A percentile compares a stretch with the other conserved stretches of the same genome.
Conservation (phyloP, 2,329 filamentous ascomycete species). For the Daldinia sp. region DNA sequence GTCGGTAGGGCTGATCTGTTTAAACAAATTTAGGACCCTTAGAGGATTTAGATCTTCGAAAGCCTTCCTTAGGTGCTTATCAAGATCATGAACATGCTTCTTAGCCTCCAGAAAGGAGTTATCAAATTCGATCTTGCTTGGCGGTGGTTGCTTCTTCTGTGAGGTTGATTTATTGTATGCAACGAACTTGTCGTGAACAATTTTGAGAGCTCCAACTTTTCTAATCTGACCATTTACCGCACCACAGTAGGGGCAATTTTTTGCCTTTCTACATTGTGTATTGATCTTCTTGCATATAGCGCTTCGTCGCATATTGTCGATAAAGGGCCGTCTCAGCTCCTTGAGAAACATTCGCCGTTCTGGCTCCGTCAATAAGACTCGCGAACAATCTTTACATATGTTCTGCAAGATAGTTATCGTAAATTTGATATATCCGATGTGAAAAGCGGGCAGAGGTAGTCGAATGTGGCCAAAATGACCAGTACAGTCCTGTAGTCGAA, state of each 20-base stretch:
- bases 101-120: conserved; percentile 83
- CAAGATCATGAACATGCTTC: conserved; percentile 79
- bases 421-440: conserved; percentile 95
- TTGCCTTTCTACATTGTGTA: conserved; percentile 87
- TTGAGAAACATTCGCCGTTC: conserved; percentile 81
- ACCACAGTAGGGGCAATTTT: conserved; percentile 80
- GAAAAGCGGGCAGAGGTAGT: conserved; percentile 89
- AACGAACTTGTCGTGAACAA: conserved; percentile 91
- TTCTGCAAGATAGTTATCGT: conserved; percentile 91
- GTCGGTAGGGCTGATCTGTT: conserved; percentile 82
- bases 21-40: conserved; percentile 88
- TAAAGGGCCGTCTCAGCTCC: conserved; percentile 78
- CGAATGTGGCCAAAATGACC: conserved; percentile 96
- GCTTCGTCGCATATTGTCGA: conserved; percentile 87
- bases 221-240: conserved; percentile 90
- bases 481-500: conserved; percentile 83
- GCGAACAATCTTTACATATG: conserved; percentile 94
- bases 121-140: conserved; percentile 85
- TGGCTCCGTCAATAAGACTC: conserved; percentile 80
- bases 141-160: conserved; percentile 81
- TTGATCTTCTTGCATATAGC: conserved; percentile 88
- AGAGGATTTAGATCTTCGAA: conserved; percentile 94
- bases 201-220: conserved; percentile 90
- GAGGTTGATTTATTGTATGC: conserved; percentile 89
- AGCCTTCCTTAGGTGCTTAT: conserved; percentile 90